phyloP scores from a whole-genome alignment of 2,329 filamentous ascomycete species.

The Purpureocillium takamizusanense region DNA sequence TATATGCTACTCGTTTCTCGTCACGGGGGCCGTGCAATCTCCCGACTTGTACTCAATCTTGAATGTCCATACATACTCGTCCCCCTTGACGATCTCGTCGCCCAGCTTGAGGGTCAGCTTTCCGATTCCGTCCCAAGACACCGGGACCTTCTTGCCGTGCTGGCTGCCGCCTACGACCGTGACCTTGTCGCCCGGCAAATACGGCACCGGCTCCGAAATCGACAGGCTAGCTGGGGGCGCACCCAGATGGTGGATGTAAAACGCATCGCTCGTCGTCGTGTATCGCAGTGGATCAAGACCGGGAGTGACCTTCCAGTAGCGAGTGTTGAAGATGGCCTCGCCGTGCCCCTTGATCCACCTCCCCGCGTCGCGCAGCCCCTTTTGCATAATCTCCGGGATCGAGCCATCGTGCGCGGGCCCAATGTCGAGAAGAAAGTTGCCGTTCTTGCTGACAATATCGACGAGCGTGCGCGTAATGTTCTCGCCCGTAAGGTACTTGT shows the following conservation, averaged over 20 bases:
- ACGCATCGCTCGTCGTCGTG: slow-evolving; percentile 39
- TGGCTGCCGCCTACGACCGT: slow-evolving; percentile 27
- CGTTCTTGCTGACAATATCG: slow-evolving; percentile 44
- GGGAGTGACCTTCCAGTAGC: slow-evolving; percentile 29
- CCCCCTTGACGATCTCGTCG: slow-evolving; percentile 19
- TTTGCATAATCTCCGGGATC: slow-evolving; percentile 37
- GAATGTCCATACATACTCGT: slow-evolving; percentile 27
- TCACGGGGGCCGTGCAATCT: too few relatives aligned
- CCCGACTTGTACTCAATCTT: slow-evolving; percentile 12
- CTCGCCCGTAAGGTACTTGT: slow-evolving; percentile 30
- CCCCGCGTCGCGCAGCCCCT: slow-evolving; percentile 39
- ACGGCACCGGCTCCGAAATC: slow-evolving; percentile 34
- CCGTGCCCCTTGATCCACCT: slow-evolving; percentile 41
- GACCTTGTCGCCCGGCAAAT: slow-evolving; percentile 35
- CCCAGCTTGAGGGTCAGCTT: slow-evolving; percentile 20
- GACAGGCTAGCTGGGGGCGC: slow-evolving; percentile 29
- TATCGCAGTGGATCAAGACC: slow-evolving; percentile 28
- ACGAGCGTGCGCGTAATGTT: slow-evolving; percentile 37
- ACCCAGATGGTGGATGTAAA: slow-evolving; percentile 38
- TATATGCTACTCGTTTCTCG: too few relatives aligned
- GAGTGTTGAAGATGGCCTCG: slow-evolving; percentile 49
- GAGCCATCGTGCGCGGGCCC: slow-evolving; percentile 45
- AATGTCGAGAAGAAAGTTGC: slow-evolving; percentile 45
- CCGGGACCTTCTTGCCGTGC: slow-evolving; percentile 11
- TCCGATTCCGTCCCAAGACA: slow-evolving; percentile 11